phyloP scores from a whole-genome alignment of 2,329 filamentous ascomycete genomes.

The Hypocrella siamensis region DNA sequence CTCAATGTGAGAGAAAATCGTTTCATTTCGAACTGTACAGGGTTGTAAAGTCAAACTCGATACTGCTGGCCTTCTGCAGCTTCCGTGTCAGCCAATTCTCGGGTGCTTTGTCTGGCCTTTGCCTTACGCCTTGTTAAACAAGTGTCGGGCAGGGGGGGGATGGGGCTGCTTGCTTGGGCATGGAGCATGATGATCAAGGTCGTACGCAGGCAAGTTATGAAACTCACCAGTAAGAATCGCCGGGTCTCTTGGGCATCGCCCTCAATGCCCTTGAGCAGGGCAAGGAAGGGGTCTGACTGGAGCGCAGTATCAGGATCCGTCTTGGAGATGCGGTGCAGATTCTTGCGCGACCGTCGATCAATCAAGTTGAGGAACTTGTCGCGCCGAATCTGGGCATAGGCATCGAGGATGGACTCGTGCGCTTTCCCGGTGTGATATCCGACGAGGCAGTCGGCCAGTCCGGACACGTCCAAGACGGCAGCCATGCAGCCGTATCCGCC shows the following conservation, averaged over 20 bases:
- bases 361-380: slow-evolving; percentile 14
- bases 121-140: neutral
- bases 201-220: too few species aligned
- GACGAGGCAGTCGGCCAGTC: slow-evolving; percentile 28
- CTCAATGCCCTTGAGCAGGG: slow-evolving; percentile 4
- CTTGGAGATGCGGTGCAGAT: slow-evolving; percentile 2
- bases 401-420: slow-evolving; percentile 24
- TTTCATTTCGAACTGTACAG: too few species aligned
- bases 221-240: slow-evolving; percentile 4
- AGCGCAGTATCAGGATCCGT: slow-evolving; percentile 1
- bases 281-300: slow-evolving; percentile 3
- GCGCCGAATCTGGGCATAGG: slow-evolving; percentile 18
- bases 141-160: too few species aligned
- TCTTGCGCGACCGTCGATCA: slow-evolving; percentile 4
- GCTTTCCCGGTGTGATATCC: slow-evolving; percentile 22
- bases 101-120: neutral
- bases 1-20: too few species aligned
- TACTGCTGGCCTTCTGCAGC: slow-evolving; percentile 4
- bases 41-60: slow-evolving; percentile 5
- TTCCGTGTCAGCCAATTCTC: neutral
- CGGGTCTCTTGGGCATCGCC: slow-evolving; percentile 3
- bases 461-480: slow-evolving; percentile 31
- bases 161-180: too few species aligned
- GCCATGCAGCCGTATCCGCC: slow-evolving; percentile 32
- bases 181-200: too few species aligned